Base-by-base conservation (phyloP, 225 moss, liverwort and hornwort species). In the Physcomitrium patens region DNA sequence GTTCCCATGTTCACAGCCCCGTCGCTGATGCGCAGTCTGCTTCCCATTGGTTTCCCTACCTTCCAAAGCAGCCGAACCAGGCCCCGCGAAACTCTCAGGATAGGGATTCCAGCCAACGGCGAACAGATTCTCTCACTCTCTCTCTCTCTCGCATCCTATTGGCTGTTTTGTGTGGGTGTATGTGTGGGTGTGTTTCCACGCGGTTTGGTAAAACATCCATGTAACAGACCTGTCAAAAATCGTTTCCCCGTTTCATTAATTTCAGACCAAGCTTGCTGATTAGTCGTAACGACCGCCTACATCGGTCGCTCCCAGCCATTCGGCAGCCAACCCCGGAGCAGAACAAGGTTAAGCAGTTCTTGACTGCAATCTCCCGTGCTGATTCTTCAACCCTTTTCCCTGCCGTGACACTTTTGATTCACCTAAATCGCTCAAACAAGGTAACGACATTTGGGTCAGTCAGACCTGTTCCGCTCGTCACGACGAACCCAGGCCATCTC, bases 351-450 rank as follows among this genome's bases (percentile, higher is more conserved):
- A 56, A 24, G 58, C 58, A 2, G 37, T 18, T 54, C 14, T 11
- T 20, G 3, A 42, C 19, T 5, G 31, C 31, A 37, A 37, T 37
- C 0, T 37, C 54, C 69, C 22, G 10, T 17, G 62, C 5, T 10
- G 18, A 16, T 10, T 15, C 16, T 42, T 63, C 24, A 48, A 48
- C 18, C 60, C 57, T 27, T 28, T 31, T 9, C 0, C 27, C 9
- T 0, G 1, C 49, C 31, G 31, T 31, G 72, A 73, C 63, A 73
- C 73, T 53, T 74, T 65, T 27, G 26, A 74, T 45, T 8, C 13
- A 27, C 26, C 7, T 18, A 55, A 18, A 9, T 10, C 0, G 23
- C 12, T 0, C 10, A 10, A 63, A 15, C 20, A 10, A 41, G 65
- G 52, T 55, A 37, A 37, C n/a, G 8, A 18, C 65, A 12, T 5